A percentile compares a stretch with the other conserved stretches of the same genome.
These are phyloP conservation scores for Sungouiella thailandica DNA, from an alignment of 805 yeast species.

Conservation along the genomic window DNA sequence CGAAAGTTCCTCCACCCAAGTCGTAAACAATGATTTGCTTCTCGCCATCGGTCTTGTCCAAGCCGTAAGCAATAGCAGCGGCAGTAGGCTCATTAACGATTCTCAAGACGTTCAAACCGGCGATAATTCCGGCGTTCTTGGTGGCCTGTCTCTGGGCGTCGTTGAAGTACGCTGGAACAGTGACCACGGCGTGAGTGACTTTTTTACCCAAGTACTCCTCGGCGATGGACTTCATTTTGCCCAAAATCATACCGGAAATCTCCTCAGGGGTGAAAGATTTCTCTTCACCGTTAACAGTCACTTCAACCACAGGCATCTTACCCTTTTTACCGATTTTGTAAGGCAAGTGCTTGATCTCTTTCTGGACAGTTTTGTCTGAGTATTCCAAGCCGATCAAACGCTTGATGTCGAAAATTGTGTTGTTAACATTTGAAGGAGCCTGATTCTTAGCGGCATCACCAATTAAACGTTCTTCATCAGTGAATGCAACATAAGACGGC, in stretches of 20 bases:
- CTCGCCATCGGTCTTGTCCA: conserved; percentile 19
- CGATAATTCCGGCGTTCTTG: conserved; percentile 19
- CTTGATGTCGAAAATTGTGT: conserved; percentile 89
- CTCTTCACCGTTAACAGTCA: conserved; percentile 77
- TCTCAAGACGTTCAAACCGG: conserved; percentile 19
- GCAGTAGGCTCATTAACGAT: conserved; percentile 20
- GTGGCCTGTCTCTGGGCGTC: conserved; percentile 21
- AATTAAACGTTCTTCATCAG: conserved; percentile 86
- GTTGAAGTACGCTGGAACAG: conserved; percentile 19
- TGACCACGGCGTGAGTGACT: conserved; percentile 19
- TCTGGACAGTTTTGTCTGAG: conserved; percentile 15
- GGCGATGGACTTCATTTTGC: conserved; percentile 64
- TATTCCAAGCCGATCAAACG: conserved; percentile 87
- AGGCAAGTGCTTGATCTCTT: conserved; percentile 87
- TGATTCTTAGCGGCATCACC: conserved; percentile 98
- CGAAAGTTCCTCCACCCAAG: conserved; percentile 22
- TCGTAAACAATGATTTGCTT: conserved; percentile 18
- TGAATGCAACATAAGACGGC: conserved; percentile 93
- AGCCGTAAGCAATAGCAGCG: conserved; percentile 26
- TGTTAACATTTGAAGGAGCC: conserved; percentile 88
- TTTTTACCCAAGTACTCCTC: conserved; percentile 19
- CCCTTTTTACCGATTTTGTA: conserved; percentile 70
- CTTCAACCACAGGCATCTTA: conserved; percentile 78
- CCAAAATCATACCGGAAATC: conserved; percentile 86
- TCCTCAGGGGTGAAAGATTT: conserved; percentile 92